Conservation (phyloP, 1,284 basidiomycete genomes). For the Irpex rosettiformis region DNA sequence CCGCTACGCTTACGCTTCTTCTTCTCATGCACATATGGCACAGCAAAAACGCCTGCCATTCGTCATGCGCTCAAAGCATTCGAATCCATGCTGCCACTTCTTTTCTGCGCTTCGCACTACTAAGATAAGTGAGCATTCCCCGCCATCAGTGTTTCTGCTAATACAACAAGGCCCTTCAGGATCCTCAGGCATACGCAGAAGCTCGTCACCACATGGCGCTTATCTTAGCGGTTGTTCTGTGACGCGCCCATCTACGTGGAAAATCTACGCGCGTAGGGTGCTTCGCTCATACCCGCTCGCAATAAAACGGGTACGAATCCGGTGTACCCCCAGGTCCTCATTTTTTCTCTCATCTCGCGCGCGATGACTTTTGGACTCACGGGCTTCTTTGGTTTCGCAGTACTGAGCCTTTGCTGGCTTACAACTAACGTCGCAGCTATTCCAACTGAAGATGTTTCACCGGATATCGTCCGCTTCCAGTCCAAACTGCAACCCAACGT, state of each 20-base stretch:
- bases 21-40: not conserved
- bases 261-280: not conserved
- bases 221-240: not conserved
- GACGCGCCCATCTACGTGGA: not conserved
- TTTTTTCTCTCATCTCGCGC: no score
- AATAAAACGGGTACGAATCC: no score
- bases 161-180: not conserved
- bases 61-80: not conserved
- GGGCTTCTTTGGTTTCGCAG: not conserved
- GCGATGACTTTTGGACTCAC: no score
- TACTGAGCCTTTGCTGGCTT: not conserved
- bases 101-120: not conserved
- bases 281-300: not conserved
- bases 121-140: not conserved
- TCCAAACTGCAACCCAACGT: constrained; percentile 22
- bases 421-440: not conserved
- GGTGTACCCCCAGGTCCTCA: no score
- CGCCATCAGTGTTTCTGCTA: not conserved
- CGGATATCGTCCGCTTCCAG: constrained; percentile 11
- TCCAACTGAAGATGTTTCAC: not conserved
- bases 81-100: not conserved
- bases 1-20: not conserved
- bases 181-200: not conserved
- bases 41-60: not conserved
- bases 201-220: not conserved